phyloP scores from a whole-genome alignment of 306 rosid species.

The Trifolium fragiferum region DNA sequence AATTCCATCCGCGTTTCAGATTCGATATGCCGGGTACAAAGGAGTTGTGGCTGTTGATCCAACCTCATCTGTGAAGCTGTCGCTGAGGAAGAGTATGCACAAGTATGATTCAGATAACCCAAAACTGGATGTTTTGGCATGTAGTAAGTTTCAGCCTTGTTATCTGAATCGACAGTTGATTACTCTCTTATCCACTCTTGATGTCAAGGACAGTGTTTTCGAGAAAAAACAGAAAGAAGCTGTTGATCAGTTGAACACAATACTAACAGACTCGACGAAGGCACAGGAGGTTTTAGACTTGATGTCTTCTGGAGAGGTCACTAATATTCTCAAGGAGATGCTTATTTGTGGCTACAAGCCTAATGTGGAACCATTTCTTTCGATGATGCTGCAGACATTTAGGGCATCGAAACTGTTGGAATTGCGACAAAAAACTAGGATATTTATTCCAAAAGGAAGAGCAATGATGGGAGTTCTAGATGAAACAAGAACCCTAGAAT shows the following conservation, averaged over 20 bases:
- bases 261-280: conserved; percentile 65
- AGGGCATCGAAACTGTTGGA: conserved; percentile 79
- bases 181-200: conserved; percentile 81
- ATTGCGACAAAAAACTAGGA: conserved; percentile 65
- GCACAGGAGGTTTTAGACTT: conserved; percentile 76
- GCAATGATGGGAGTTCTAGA: conserved; percentile 95
- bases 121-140: conserved; percentile 77
- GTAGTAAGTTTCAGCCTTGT: conserved; percentile 74
- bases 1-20: conserved; percentile 84
- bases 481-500: conserved; percentile 59
- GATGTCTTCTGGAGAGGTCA: conserved; percentile 76
- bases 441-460: conserved; percentile 74
- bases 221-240: conserved; percentile 68
- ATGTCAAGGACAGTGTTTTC: conserved; percentile 60
- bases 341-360: conserved; percentile 79
- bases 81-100: conserved; percentile 77
- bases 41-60: conserved; percentile 94
- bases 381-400: conserved; percentile 83
- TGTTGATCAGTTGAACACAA: conserved; percentile 57
- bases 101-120: conserved; percentile 65
- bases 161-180: conserved; percentile 81
- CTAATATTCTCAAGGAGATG: conserved; percentile 73
- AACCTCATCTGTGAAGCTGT: conserved; percentile 61
- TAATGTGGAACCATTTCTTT: conserved; percentile 76
- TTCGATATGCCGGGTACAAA: conserved; percentile 86